These are phyloP conservation scores for Uromyces viciae-fabae DNA, from an alignment of 1,284 basidiomycete genomes.

Conservation along the genomic window DNA sequence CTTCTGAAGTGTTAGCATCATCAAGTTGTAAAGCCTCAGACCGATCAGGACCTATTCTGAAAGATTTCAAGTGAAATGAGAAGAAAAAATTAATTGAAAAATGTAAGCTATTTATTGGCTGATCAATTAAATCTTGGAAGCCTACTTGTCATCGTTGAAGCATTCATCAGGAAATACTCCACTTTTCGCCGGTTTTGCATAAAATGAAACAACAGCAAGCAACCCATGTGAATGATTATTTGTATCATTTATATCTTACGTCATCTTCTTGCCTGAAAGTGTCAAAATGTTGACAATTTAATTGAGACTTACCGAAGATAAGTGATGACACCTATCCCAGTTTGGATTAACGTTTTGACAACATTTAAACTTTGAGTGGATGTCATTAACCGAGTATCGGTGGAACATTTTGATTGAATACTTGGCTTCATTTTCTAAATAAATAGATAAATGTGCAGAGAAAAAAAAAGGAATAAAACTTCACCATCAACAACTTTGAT, in stretches of 20 bases:
- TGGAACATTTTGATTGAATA: neutral
- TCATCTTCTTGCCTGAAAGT: no score
- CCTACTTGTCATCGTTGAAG: slow-evolving; percentile 42
- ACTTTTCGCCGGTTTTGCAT: no score
- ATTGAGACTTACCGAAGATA: slow-evolving; percentile 28
- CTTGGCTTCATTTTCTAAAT: neutral
- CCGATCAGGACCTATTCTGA: slow-evolving; percentile 42
- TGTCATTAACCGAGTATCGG: slow-evolving; percentile 27
- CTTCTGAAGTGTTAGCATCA: neutral
- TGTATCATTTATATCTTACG: neutral
- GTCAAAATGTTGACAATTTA: neutral
- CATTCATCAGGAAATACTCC: slow-evolving; percentile 43
- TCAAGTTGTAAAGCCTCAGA: slow-evolving; percentile 10
- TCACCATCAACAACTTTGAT: neutral
- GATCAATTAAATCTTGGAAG: no score
- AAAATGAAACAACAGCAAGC: no score
- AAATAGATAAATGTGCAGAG: neutral
- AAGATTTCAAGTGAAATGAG: neutral
- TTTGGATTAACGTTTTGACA: slow-evolving; percentile 36
- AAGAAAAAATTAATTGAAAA: no score
- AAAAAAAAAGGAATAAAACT: neutral
- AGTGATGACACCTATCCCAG: slow-evolving; percentile 43
- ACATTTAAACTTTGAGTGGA: slow-evolving; percentile 38
- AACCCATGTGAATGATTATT: neutral
- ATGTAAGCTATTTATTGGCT: no score